Percentiles rank a stretch among this genome's conserved stretches.
Conservation (phyloP, 768 basidiomycete genomes). For the Mycena galopus region DNA sequence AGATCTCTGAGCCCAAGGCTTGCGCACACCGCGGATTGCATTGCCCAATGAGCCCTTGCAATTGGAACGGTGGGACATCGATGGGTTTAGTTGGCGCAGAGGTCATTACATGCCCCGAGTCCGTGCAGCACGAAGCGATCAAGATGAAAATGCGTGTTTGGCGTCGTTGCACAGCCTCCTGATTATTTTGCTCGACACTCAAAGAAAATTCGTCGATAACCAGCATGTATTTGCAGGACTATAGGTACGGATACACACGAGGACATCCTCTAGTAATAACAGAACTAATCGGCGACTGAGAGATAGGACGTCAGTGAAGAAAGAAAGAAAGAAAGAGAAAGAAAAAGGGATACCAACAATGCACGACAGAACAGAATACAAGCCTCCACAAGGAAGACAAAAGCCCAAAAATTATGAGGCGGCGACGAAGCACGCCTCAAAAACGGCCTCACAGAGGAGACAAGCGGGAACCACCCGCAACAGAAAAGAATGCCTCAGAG, state of each 20-base stretch:
- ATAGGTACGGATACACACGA: no score
- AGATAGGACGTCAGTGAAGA: no score
- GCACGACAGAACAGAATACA: neutral
- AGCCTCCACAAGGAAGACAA: conserved; percentile 15
- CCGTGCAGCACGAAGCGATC: neutral
- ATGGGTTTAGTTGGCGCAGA: conserved; percentile 55
- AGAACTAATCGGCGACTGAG: no score
- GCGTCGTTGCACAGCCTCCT: neutral
- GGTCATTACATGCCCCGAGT: conserved; percentile 46
- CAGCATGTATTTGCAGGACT: neutral
- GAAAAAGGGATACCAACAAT: neutral
- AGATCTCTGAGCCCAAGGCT: conserved; percentile 79
- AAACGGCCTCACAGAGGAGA: neutral
- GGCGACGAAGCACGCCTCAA: neutral
- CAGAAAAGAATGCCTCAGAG: conserved; percentile 29
- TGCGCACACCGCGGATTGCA: neutral
- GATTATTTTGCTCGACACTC: neutral
- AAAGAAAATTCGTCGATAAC: neutral
- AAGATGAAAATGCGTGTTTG: neutral
- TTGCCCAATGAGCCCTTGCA: conserved; percentile 57
- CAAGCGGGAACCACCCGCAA: conserved; percentile 30
- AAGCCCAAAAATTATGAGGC: conserved; percentile 24
- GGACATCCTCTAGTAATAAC: no score
- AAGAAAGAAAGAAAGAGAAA: neutral
- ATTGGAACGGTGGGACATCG: conserved; percentile 73